Evolutionary conservation across 2,329 filamentous ascomycete genomes (phyloP).

Genomic region (Neonectria magnoliae): DNA sequence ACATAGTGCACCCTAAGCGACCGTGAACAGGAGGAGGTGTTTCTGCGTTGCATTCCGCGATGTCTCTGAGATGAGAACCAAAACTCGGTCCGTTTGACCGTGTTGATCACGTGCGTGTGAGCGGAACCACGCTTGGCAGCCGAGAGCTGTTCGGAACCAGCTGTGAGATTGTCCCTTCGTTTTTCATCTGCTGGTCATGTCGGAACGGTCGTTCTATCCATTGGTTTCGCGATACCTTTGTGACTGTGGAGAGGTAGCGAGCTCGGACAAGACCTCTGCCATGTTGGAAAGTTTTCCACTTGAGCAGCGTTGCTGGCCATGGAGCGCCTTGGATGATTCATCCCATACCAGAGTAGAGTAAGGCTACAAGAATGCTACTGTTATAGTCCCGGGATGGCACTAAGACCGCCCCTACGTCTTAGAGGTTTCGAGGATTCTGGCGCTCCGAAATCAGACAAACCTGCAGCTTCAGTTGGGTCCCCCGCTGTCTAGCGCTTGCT

Average conservation of each 20-base stretch:
- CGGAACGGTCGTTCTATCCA: neutral
- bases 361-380: neutral
- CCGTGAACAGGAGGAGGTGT: conserved; percentile 22
- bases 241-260: neutral
- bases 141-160: neutral
- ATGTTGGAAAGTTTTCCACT: neutral
- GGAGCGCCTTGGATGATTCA: neutral
- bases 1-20: conserved; percentile 25
- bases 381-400: neutral
- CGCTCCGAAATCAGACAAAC: neutral
- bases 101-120: neutral
- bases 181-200: neutral
- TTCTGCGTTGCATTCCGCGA: conserved; percentile 12
- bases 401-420: neutral
- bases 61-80: neutral
- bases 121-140: neutral
- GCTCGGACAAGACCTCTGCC: neutral
- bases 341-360: neutral
- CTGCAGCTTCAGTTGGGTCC: neutral
- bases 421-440: neutral
- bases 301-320: too few relatives aligned
- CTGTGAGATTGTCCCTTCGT: neutral
- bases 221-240: neutral
- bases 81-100: neutral
- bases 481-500: neutral